Evolutionary conservation across 2,329 filamentous ascomycete species (phyloP).

Genomic region (Alternaria ethzedia): DNA sequence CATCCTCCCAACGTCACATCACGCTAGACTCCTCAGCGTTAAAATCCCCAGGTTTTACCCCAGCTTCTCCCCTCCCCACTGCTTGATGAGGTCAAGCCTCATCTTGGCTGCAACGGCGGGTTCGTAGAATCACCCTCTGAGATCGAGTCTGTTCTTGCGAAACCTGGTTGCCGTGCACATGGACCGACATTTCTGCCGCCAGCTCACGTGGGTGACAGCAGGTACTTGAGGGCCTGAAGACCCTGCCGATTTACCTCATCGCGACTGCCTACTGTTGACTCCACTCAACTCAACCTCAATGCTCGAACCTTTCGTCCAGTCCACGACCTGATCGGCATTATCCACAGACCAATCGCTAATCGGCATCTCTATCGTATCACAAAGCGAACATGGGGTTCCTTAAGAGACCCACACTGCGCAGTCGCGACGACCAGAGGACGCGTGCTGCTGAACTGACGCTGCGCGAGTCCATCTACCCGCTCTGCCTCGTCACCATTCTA

Average conservation of each 20-base stretch:
- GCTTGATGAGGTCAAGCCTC: slow-evolving; percentile 15
- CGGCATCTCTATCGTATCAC: background rate
- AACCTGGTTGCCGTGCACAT: slow-evolving; percentile 16
- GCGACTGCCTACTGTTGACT: background rate
- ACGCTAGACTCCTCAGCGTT: slow-evolving; percentile 8
- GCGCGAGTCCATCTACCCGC: slow-evolving; percentile 69
- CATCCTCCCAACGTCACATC: slow-evolving; percentile 15
- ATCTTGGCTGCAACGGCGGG: slow-evolving; percentile 24
- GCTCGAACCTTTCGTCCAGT: background rate
- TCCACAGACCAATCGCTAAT: background rate
- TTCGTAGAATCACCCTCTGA: slow-evolving; percentile 10
- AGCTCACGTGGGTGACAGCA: background rate
- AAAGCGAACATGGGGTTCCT: slow-evolving; percentile 38
- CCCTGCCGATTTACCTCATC: background rate
- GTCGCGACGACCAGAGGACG: slow-evolving; percentile 54
- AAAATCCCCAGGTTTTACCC: slow-evolving; percentile 28
- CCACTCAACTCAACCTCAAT: background rate
- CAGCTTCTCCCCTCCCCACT: slow-evolving; percentile 23
- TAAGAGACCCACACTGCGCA: slow-evolving; percentile 37
- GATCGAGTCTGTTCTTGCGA: slow-evolving; percentile 5
- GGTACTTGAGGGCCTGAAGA: slow-evolving; percentile 15
- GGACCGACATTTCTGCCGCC: slow-evolving; percentile 6
- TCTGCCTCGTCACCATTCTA: slow-evolving; percentile 68
- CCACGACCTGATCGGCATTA: background rate
- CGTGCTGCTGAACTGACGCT: slow-evolving; percentile 68